Evolutionary conservation across 306 rosid genomes (phyloP).

Genomic region (Abrus precatorius): DNA sequence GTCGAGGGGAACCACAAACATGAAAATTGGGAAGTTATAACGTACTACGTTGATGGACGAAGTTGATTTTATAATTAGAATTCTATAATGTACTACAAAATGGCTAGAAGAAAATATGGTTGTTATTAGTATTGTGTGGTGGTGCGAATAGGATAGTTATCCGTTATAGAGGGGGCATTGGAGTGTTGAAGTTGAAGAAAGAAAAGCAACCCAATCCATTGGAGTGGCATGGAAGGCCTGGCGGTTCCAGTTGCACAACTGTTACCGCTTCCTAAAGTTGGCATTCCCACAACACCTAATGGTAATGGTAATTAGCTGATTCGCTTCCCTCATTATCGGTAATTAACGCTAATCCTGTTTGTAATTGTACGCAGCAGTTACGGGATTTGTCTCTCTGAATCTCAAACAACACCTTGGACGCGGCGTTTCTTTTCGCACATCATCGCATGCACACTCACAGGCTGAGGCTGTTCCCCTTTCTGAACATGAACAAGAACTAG

Average conservation of each 20-base stretch:
- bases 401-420: constrained; percentile 22
- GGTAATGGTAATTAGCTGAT: not conserved
- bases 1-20: no score
- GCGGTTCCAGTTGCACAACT: constrained; percentile 39
- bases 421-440: constrained; percentile 66
- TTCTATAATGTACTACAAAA: no score
- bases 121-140: no score
- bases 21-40: no score
- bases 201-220: not conserved
- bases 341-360: not conserved
- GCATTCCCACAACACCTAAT: not conserved
- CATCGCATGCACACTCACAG: constrained; percentile 41
- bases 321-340: not conserved
- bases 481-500: constrained; percentile 39
- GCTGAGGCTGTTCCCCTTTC: constrained; percentile 55
- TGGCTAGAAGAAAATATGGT: no score
- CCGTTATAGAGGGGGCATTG: no score
- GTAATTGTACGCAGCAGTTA: not conserved
- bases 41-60: no score
- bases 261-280: constrained; percentile 18
- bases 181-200: no score
- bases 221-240: constrained; percentile 32
- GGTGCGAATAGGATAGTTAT: no score
- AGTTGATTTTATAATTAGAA: no score
- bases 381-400: constrained; percentile 29